Conservation (phyloP, 78 protist species). For the Dictyostelium capitatum region DNA sequence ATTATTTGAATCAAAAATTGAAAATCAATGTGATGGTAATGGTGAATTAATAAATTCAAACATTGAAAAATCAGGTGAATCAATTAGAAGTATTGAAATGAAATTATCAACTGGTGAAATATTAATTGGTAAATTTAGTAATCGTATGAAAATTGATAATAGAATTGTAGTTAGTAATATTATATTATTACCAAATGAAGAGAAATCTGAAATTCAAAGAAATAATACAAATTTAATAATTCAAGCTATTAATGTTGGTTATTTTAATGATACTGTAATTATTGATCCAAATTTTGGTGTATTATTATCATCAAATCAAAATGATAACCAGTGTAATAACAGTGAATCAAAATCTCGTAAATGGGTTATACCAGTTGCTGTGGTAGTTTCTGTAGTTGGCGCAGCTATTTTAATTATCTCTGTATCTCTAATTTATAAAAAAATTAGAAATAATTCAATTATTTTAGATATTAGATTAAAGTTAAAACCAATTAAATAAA, state of each 20-base stretch:
- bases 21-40: background rate
- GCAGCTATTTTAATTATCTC: background rate
- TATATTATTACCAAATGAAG: background rate
- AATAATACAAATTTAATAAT: background rate
- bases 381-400: background rate
- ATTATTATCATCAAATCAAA: background rate
- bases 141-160: slow-evolving; percentile 2
- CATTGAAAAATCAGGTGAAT: background rate
- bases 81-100: background rate
- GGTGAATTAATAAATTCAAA: background rate
- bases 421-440: background rate
- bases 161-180: background rate
- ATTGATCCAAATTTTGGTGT: slow-evolving; percentile 10
- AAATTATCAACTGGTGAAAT: background rate
- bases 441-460: background rate
- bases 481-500: background rate
- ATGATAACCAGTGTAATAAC: no score
- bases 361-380: background rate
- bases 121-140: background rate
- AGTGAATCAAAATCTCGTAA: background rate
- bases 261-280: background rate
- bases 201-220: background rate
- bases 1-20: background rate
- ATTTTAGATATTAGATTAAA: background rate
- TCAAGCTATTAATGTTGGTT: background rate